A percentile compares a stretch with the other conserved stretches of the same genome.
Conservation (phyloP, 2,329 filamentous ascomycete species). For the Diaporthe nobilis region DNA sequence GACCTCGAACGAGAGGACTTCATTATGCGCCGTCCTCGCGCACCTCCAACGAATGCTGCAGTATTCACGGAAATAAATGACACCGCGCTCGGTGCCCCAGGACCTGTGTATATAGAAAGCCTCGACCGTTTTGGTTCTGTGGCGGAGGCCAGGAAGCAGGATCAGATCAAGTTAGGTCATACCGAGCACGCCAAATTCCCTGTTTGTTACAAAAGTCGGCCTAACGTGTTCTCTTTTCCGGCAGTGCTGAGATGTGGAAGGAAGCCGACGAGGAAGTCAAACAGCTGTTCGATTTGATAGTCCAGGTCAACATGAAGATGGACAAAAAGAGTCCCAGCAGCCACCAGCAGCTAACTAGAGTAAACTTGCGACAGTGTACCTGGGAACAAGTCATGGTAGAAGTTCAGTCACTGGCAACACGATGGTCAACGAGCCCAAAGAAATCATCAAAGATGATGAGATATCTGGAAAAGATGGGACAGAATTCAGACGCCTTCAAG, state of each 20-base stretch:
- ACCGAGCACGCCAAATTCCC: no score
- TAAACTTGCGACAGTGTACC: not conserved
- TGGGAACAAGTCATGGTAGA: constrained; percentile 39
- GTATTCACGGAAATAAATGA: constrained; percentile 18
- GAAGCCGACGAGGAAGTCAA: constrained; percentile 4
- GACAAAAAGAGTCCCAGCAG: not conserved
- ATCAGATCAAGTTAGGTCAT: constrained; percentile 14
- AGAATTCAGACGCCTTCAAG: constrained; percentile 33
- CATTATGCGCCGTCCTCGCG: constrained; percentile 15
- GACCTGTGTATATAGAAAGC: constrained; percentile 17
- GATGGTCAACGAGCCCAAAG: constrained; percentile 30
- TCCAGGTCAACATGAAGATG: constrained; percentile 2
- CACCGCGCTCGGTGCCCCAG: not conserved
- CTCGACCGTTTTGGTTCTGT: constrained; percentile 27
- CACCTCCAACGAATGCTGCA: constrained; percentile 25
- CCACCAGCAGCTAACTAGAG: not conserved
- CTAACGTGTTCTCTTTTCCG: not conserved
- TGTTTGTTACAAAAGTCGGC: not conserved
- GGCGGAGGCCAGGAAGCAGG: constrained; percentile 4
- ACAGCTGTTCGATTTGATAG: constrained; percentile 11
- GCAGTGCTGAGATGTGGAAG: constrained; percentile 13
- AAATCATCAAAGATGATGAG: constrained; percentile 22
- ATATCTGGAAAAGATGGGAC: constrained; percentile 35
- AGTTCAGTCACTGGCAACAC: constrained; percentile 13
- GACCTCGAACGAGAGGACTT: not conserved